A percentile compares a stretch with the other conserved stretches of the same genome.
These are phyloP conservation scores for Acaromyces ingoldii DNA, from an alignment of 1,284 basidiomycete species.

Conservation along the genomic window DNA sequence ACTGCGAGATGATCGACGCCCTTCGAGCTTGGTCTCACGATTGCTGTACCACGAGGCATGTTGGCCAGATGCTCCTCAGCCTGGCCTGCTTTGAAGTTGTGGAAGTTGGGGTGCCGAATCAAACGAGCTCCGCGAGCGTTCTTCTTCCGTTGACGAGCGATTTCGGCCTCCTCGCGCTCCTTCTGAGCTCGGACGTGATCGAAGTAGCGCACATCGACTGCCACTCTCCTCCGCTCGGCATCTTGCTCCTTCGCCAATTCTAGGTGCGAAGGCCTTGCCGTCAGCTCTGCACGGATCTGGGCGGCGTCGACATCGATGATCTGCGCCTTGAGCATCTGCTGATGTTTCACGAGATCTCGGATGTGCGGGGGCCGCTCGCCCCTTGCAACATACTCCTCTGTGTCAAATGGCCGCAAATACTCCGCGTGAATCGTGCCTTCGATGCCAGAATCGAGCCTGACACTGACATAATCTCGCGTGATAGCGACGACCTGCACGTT, in stretches of 20 bases:
- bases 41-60: slow-evolving; percentile 68
- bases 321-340: slow-evolving; percentile 75
- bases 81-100: slow-evolving; percentile 84
- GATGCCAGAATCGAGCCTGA: slow-evolving; percentile 84
- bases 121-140: slow-evolving; percentile 76
- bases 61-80: slow-evolving; percentile 85
- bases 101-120: slow-evolving; percentile 98
- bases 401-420: slow-evolving; percentile 29
- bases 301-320: slow-evolving; percentile 68
- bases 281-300: slow-evolving; percentile 69
- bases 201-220: slow-evolving; percentile 64
- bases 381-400: slow-evolving; percentile 1
- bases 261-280: slow-evolving; percentile 69
- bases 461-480: slow-evolving; percentile 58
- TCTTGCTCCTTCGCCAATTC: slow-evolving; percentile 58
- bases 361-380: slow-evolving; percentile 15
- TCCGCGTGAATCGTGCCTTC: slow-evolving; percentile 48
- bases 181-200: slow-evolving; percentile 64
- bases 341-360: slow-evolving; percentile 49
- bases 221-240: slow-evolving; percentile 49
- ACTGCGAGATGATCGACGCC: slow-evolving; percentile 90
- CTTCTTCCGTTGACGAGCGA: slow-evolving; percentile 54
- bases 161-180: slow-evolving; percentile 66
- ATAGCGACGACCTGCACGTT: slow-evolving; percentile 68
- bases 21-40: slow-evolving; percentile 92